Base-by-base conservation (phyloP, 257 asterid genomes). In the Solanum neorickii region DNA sequence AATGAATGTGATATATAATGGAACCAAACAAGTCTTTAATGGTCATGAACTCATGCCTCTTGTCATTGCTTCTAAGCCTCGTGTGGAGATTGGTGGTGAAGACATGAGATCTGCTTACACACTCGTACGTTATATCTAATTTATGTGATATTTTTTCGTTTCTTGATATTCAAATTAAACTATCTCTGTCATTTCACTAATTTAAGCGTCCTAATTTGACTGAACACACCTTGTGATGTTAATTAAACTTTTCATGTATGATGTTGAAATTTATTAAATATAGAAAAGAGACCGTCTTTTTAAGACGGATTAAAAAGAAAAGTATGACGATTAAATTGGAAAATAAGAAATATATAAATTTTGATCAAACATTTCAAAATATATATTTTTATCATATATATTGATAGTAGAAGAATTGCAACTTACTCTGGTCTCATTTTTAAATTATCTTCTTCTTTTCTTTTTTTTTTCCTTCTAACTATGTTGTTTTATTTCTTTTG, bases 81-180 rank as follows among this genome's bases (percentile, higher is more conserved):
- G 96, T 4, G 98, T 95, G 49, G 94, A 96, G 23, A 91, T 96
- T 5, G 99, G 97, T 3, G 98, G 99, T 0, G 96, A 92, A 69
- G 99, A 96, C 93, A 87, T 96, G 94, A 93, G 98, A 86, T 89
- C 93, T 56, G 94, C 98, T 88, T 96, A 93, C 89, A 96, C 99
- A 27, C 98, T 96, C 47, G 99, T 96, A 65, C 1, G 65, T 56
- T 11, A 0, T 52, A 9, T 56, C 0, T 56, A 56, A 56, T 56
- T 56, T 18, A 56, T 20, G 25, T 20, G 25, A 20, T n/a, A 56
- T 6, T 25, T 65, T 65, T 65, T 5, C 33, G 0, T 2, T 65
- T 65, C 9, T 65, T 0, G 4, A 65, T 3, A 65, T 65, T 65
- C 4, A 25, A 0, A 25, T 65, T 25, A 13, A 65, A 65, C 18